Conservation (phyloP, 441 rosid genomes). For the Euphorbia schlechtendalii region DNA sequence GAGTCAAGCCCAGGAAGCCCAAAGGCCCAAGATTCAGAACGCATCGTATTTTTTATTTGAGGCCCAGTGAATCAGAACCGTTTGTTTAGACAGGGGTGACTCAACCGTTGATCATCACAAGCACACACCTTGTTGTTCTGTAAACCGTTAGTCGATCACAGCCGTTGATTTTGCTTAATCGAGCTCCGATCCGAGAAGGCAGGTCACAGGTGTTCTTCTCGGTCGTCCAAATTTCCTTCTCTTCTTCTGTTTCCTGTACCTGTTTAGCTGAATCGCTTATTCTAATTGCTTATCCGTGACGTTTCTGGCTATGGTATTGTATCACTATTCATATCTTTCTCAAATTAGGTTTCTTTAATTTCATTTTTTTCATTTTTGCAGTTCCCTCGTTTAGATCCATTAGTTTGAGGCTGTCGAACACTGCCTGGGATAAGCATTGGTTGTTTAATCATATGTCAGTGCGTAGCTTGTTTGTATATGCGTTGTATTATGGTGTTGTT, state of each 20-base stretch:
- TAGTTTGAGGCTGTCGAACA: background rate
- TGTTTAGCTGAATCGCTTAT: background rate
- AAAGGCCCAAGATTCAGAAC: too few species aligned
- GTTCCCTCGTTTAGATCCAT: constrained; percentile 6
- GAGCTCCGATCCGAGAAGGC: background rate
- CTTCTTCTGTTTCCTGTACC: background rate
- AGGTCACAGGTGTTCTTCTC: background rate
- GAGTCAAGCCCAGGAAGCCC: too few species aligned
- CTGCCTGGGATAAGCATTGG: background rate
- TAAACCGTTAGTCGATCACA: background rate
- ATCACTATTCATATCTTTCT: background rate
- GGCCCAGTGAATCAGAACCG: background rate
- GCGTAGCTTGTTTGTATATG: background rate
- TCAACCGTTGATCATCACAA: constrained; percentile 12
- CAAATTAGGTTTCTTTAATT: constrained; percentile 7
- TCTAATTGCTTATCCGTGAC: background rate
- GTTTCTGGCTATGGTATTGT: constrained; percentile 11
- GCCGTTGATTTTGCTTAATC: constrained; percentile 11
- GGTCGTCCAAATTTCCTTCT: background rate
- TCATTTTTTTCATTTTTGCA: background rate
- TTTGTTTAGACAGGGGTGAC: background rate
- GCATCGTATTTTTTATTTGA: too few species aligned
- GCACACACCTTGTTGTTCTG: background rate
- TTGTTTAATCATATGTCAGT: background rate
- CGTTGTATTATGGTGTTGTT: background rate